Percentiles rank a stretch among this genome's conserved stretches.
phyloP scores from a whole-genome alignment of 2,329 filamentous ascomycete species.

The Exophiala lecanii-corni region DNA sequence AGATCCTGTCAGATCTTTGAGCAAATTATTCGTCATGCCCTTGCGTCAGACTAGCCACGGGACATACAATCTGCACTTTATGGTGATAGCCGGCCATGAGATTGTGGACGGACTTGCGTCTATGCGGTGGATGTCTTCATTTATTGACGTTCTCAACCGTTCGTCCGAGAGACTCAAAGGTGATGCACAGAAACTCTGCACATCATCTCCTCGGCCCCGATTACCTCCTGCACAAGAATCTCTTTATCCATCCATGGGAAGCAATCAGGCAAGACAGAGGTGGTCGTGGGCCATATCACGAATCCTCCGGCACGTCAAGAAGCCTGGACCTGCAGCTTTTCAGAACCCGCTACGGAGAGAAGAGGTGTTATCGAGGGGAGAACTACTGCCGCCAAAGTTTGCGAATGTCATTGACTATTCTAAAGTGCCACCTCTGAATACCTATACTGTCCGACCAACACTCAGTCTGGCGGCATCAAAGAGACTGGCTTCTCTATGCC shows the following conservation, averaged over 20 bases:
- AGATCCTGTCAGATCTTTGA: slow-evolving; percentile 12
- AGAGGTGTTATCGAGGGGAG: slow-evolving; percentile 3
- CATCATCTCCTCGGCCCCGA: slow-evolving; percentile 1
- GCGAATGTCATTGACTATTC: slow-evolving; percentile 17
- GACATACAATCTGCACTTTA: slow-evolving; percentile 9
- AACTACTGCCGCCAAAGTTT: slow-evolving; percentile 13
- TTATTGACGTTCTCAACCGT: slow-evolving; percentile 21
- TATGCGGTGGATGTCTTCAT: slow-evolving; percentile 19
- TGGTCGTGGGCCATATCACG: slow-evolving; percentile 24
- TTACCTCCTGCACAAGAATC: slow-evolving; percentile 25
- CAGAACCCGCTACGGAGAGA: slow-evolving; percentile 21
- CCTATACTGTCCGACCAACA: slow-evolving; percentile 9
- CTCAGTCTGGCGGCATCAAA: slow-evolving; percentile 11
- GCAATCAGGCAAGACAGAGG: slow-evolving; percentile 15
- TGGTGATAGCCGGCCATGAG: slow-evolving; percentile 21
- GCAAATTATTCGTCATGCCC: slow-evolving; percentile 22
- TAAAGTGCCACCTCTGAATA: slow-evolving; percentile 20
- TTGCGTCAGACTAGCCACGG: slow-evolving; percentile 2
- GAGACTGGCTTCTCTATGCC: slow-evolving; percentile 19
- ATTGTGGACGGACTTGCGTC: slow-evolving; percentile 23
- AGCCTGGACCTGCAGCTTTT: slow-evolving; percentile 19
- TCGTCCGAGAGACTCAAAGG: slow-evolving; percentile 2
- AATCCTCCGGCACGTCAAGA: slow-evolving; percentile 21
- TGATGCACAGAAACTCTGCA: slow-evolving; percentile 7
- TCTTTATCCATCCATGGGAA: slow-evolving; percentile 19